Evolutionary conservation across 352 stramenopile genomes (phyloP).

Genomic region (Phytopythium kandeliae): DNA sequence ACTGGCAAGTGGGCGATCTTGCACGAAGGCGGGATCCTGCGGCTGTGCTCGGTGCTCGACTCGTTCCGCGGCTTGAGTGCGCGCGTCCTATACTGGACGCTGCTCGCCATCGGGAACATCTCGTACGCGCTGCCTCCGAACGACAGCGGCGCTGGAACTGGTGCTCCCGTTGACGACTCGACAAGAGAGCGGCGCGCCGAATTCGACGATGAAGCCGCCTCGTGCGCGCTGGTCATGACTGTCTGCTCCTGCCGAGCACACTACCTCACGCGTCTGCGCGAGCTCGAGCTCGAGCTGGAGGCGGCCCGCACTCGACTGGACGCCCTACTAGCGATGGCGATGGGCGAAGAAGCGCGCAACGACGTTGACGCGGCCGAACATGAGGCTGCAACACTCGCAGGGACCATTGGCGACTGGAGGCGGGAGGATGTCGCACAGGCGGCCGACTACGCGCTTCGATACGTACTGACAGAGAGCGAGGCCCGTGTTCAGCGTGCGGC

Average conservation of each 20-base stretch:
- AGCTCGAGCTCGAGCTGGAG: slow-evolving; percentile 36
- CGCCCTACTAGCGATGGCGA: slow-evolving; percentile 36
- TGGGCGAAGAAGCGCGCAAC: slow-evolving; percentile 68
- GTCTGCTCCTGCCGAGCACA: slow-evolving; percentile 35
- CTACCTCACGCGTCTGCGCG: slow-evolving; percentile 39
- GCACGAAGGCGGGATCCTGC: slow-evolving; percentile 21
- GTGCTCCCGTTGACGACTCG: not conserved
- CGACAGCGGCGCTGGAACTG: not conserved
- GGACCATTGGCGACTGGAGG: slow-evolving; percentile 27
- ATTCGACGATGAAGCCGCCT: slow-evolving; percentile 14
- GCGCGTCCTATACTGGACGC: slow-evolving; percentile 48
- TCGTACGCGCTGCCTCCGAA: slow-evolving; percentile 24
- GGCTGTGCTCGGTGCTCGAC: slow-evolving; percentile 34
- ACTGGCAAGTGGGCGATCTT: slow-evolving; percentile 36
- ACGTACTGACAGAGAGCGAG: slow-evolving; percentile 48
- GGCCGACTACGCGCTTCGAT: slow-evolving; percentile 58
- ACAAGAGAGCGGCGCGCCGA: slow-evolving; percentile 7
- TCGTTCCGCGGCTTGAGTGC: slow-evolving; percentile 25
- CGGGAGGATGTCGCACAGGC: slow-evolving; percentile 43
- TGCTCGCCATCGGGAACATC: slow-evolving; percentile 49
- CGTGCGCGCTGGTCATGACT: slow-evolving; percentile 26
- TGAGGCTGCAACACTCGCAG: slow-evolving; percentile 30
- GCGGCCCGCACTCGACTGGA: slow-evolving; percentile 22
- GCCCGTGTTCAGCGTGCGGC: slow-evolving; percentile 41
- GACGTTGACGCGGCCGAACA: slow-evolving; percentile 48